Evolutionary conservation across 2,329 filamentous ascomycete genomes (phyloP), one percentile per base, ranked within the genome.

Genomic region (Hymenoscyphus infarciens): DNA sequence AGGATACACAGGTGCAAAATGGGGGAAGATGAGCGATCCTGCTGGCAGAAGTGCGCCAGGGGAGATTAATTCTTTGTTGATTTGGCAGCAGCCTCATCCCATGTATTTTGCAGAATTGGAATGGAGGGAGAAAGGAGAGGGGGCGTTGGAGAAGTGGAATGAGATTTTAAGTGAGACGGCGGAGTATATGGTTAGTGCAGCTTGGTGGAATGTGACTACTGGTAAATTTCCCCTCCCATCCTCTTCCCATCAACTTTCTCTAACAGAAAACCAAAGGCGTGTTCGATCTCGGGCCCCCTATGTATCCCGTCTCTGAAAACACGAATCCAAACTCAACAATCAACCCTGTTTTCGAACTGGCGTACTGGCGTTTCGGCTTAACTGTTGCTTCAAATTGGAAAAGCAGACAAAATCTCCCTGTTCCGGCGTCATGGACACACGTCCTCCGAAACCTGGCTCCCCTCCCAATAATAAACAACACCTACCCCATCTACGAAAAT

Each of bases 41-140:
- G 80, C 78, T 0, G 82, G 83, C 29, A 76, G 81, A 11, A 82
- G 79, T 56, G 81, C 83, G 1, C 83, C 84, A 0, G 84, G 85
- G 1, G 81, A 84, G 65, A 86, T 87, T 70, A 87, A 87, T 70
- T 81, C 79, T 10, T 74, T 87, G 1, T 74, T 87, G 2, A 82
- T 86, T 62, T 87, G 84, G 84, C 84, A 87, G 67, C 84, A 86
- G 67, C 83, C 83, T 7, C 84, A 87, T 69, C 77, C 81, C 0
- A 82, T 86, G 77, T 84, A 83, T 69, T 83, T 86, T 67, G 84
- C 84, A 0, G 83, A 85, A 70, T 73, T 57, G 27, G 57, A 60
- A 29, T 85, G 81, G 68, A 76, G 81, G 25, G 76, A 76, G 0
- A 79, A 75, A 59, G 76, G 73, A 7, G 60, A 72, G 2, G 70